Evolutionary conservation across 2,329 filamentous ascomycete species (phyloP).

Genomic region (Zarea fungicola): DNA sequence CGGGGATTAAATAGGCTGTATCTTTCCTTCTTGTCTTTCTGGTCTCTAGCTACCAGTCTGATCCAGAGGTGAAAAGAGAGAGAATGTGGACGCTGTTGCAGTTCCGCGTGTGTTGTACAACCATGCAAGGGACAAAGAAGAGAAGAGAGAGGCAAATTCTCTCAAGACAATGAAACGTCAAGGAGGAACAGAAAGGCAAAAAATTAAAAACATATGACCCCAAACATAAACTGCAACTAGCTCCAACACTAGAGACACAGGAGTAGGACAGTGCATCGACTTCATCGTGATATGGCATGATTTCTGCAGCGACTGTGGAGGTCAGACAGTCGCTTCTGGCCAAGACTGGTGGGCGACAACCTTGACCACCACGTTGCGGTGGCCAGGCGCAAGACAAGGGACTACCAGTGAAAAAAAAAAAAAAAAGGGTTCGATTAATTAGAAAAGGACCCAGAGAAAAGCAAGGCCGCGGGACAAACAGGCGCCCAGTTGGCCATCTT

Average conservation of each 20-base stretch:
- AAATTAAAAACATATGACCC: neutral
- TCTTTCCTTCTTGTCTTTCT: too few relatives aligned
- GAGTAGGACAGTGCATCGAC: slow-evolving; percentile 10
- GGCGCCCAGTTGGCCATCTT: neutral
- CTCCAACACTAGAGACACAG: neutral
- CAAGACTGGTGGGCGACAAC: slow-evolving; percentile 8
- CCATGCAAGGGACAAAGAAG: neutral
- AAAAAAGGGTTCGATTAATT: too few relatives aligned
- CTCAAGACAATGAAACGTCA: neutral
- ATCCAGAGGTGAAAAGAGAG: neutral
- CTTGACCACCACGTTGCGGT: neutral
- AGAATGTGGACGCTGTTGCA: too few relatives aligned
- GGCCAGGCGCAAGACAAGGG: neutral
- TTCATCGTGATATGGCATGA: slow-evolving; percentile 13
- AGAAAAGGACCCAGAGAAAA: too few relatives aligned
- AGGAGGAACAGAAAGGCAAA: neutral
- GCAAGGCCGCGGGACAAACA: slow-evolving; percentile 1
- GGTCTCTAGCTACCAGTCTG: too few relatives aligned
- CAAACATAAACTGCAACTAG: neutral
- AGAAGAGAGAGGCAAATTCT: neutral
- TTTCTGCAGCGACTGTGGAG: slow-evolving; percentile 12
- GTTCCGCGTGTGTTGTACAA: too few relatives aligned
- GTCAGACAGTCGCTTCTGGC: slow-evolving; percentile 1
- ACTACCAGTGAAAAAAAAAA: neutral
- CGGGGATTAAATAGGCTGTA: too few relatives aligned